Base-by-base conservation (phyloP, 495 filamentous ascomycete genomes). In the Darksidea phi region DNA sequence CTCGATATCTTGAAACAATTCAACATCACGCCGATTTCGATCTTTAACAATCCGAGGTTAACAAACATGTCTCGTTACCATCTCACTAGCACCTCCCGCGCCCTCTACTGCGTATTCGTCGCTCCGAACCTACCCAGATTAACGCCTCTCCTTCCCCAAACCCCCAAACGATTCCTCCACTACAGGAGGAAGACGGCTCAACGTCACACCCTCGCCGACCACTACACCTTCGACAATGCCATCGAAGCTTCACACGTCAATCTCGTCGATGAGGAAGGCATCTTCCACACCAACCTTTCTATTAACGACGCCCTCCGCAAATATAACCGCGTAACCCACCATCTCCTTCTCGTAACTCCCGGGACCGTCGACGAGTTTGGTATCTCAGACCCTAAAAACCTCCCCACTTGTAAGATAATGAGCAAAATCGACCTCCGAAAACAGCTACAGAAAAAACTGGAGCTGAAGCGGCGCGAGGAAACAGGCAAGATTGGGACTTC, bases 371-470 rank as follows among this genome's bases (percentile, higher is more conserved):
- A 57, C 15, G 48, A 48, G n/a, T 53, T 23, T 15, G 54, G 53
- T n/a, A 48, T 17, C 18, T 28, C 45, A 3, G 54, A 63, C 46
- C 55, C 32, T 3, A 13, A 17, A 11, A 36, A 50, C 28, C 57
- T 64, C 23, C 82, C 89, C 0, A 78, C 91, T 38, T 92, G 88
- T 79, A 86, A 83, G 61, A 76, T 92, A 51, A 54, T 86, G 54
- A 78, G 84, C 66, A 81, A 81, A 51, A 68, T 75, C 32, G 74
- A 74, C 1, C 48, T 76, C 24, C 71, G 71, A 18, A 72, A 77
- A 11, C 53, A 57, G 37, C 52, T 66, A 26, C 25, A 53, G 38
- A 48, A 38, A 54, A 61, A 60, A 41, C 67, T 72, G 11, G 76
- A 80, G 21, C 15, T 61, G 2, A 59, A 69, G 74, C 24, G 74